Conservation (phyloP, 1,284 basidiomycete genomes). For the Cryptococcus amylolentus region DNA sequence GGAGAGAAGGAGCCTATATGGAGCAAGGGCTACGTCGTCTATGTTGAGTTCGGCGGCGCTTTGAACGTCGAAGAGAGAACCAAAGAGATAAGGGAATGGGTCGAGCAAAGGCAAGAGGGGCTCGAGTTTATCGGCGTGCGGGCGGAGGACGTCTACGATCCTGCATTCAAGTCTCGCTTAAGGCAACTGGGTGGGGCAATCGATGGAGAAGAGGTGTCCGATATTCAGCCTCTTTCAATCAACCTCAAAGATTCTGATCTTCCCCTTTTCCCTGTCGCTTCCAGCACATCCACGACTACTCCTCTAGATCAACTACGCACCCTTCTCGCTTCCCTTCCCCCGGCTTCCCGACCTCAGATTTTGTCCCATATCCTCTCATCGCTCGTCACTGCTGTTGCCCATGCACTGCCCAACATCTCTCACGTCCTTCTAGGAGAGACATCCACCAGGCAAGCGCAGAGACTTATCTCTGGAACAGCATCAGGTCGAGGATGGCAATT, state of each 20-base stretch:
- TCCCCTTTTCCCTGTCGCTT: constrained; percentile 18
- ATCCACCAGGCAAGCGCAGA: constrained; percentile 72
- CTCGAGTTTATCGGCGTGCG: constrained; percentile 30
- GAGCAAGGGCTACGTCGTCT: constrained; percentile 36
- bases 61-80: constrained; percentile 12
- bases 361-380: constrained; percentile 64
- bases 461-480: constrained; percentile 69
- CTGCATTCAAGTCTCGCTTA: constrained; percentile 13
- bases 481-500: constrained; percentile 76
- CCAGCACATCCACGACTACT: constrained; percentile 30
- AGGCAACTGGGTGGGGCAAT: not conserved
- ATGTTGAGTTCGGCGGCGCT: constrained; percentile 44
- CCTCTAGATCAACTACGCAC: constrained; percentile 57
- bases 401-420: constrained; percentile 58
- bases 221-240: constrained; percentile 4
- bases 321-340: constrained; percentile 69
- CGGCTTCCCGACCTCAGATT: constrained; percentile 66
- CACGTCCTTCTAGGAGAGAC: constrained; percentile 79
- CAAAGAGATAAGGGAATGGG: constrained; percentile 20
- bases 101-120: constrained; percentile 12
- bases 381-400: constrained; percentile 66
- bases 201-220: not conserved
- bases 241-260: constrained; percentile 27
- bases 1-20: constrained; percentile 38
- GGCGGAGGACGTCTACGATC: constrained; percentile 45